A percentile compares a stretch with the other conserved stretches of the same genome.
Evolutionary conservation across 306 rosid species (phyloP).

Genomic region (Ormosia semicastrata): DNA sequence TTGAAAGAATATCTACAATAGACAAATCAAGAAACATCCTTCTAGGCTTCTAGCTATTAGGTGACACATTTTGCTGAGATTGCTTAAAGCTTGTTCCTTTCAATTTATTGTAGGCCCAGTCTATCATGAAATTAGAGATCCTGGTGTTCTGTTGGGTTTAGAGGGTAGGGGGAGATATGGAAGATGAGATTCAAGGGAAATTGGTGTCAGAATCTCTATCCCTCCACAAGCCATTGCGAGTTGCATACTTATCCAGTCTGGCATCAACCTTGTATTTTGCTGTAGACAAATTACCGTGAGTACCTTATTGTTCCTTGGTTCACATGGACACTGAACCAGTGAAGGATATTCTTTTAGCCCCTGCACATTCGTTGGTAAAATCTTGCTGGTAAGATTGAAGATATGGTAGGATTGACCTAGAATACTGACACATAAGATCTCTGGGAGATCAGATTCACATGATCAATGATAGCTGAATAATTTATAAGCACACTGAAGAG

Average conservation of each 20-base stretch:
- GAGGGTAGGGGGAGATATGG: slow-evolving; percentile 22
- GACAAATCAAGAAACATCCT: background rate
- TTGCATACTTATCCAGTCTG: slow-evolving; percentile 46
- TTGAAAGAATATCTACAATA: background rate
- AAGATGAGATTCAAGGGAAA: slow-evolving; percentile 44
- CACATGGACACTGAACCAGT: slow-evolving; percentile 18
- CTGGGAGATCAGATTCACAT: slow-evolving; percentile 26
- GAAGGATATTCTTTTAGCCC: slow-evolving; percentile 22
- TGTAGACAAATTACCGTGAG: slow-evolving; percentile 27
- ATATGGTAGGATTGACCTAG: slow-evolving; percentile 3
- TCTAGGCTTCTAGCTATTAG: background rate
- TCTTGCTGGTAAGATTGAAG: slow-evolving; percentile 6
- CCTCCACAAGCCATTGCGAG: slow-evolving; percentile 44
- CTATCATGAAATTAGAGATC: slow-evolving; percentile 33
- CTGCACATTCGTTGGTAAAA: background rate
- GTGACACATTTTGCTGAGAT: background rate
- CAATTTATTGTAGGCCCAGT: slow-evolving; percentile 18
- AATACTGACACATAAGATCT: slow-evolving; percentile 20
- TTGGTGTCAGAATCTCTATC: slow-evolving; percentile 63
- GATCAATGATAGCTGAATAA: slow-evolving; percentile 27
- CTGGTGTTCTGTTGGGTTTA: background rate
- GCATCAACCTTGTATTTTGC: slow-evolving; percentile 46
- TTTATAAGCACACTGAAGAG: background rate
- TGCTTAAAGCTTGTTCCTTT: background rate
- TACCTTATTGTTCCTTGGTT: slow-evolving; percentile 23